A percentile compares a stretch with the other conserved stretches of the same genome.
These are phyloP conservation scores for Cryptococcus amylolentus DNA, from an alignment of 1,284 basidiomycete genomes.

Conservation along the genomic window DNA sequence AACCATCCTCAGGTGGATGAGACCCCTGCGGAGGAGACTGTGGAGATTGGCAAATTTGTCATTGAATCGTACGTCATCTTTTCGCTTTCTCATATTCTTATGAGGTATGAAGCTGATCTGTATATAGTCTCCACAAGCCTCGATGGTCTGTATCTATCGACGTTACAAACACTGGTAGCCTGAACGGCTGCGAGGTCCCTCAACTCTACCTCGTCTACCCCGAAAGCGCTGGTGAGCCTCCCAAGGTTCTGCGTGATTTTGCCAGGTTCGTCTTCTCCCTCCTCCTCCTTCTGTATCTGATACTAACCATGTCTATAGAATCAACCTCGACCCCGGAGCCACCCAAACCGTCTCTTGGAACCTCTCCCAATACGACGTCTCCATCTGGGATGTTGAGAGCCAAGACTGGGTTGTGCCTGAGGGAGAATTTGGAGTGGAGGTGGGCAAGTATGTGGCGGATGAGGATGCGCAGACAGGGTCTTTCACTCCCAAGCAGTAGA, in stretches of 20 bases:
- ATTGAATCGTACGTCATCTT: slow-evolving; percentile 4
- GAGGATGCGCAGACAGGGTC: slow-evolving; percentile 5
- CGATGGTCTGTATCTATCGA: slow-evolving; percentile 45
- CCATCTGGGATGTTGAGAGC: slow-evolving; percentile 46
- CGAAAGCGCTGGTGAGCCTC: slow-evolving; percentile 41
- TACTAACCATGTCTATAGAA: slow-evolving; percentile 1
- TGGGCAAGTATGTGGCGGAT: slow-evolving; percentile 25
- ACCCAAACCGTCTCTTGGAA: slow-evolving; percentile 37
- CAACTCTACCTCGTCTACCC: slow-evolving; percentile 50
- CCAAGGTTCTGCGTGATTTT: slow-evolving; percentile 35
- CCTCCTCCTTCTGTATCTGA: no score
- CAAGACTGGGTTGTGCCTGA: slow-evolving; percentile 47
- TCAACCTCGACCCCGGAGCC: slow-evolving; percentile 42
- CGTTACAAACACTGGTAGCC: slow-evolving; percentile 51
- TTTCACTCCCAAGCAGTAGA: not conserved
- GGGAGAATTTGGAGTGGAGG: slow-evolving; percentile 43
- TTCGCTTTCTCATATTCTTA: not conserved
- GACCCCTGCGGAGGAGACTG: not conserved
- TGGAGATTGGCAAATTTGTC: not conserved
- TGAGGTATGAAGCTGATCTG: not conserved
- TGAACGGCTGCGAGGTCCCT: slow-evolving; percentile 49
- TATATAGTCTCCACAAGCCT: slow-evolving; percentile 39
- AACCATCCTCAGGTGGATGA: not conserved
- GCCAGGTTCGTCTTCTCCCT: slow-evolving; percentile 4
- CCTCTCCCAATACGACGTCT: slow-evolving; percentile 47